Percentiles rank a stretch among this genome's conserved stretches.
Evolutionary conservation across 805 yeast genomes (phyloP).

Genomic region (Saturnispora kantuleensis): DNA sequence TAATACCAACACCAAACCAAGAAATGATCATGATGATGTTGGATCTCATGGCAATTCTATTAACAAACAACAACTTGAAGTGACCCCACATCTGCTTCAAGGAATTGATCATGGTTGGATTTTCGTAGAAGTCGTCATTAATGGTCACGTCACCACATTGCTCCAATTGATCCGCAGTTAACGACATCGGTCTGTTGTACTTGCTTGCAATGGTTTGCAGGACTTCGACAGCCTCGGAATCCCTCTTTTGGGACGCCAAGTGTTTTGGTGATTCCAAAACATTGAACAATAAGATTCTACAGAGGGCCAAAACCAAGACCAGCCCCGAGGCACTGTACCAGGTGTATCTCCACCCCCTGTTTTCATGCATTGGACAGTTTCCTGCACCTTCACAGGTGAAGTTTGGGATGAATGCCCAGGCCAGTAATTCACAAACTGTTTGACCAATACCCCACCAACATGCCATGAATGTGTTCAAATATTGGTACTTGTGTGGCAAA

Average conservation of each 20-base stretch:
- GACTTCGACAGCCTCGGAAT: slow-evolving; percentile 37
- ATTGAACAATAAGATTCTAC: slow-evolving; percentile 35
- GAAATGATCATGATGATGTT: slow-evolving; percentile 38
- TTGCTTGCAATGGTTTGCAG: slow-evolving; percentile 37
- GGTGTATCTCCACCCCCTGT: slow-evolving; percentile 56
- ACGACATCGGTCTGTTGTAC: slow-evolving; percentile 30
- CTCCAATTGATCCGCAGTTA: slow-evolving; percentile 38
- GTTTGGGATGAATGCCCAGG: slow-evolving; percentile 48
- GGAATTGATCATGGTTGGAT: slow-evolving; percentile 11
- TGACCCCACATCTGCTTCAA: slow-evolving; percentile 27
- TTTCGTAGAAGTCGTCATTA: slow-evolving; percentile 17
- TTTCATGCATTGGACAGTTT: slow-evolving; percentile 35
- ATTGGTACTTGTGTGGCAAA: slow-evolving; percentile 41
- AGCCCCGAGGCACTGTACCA: slow-evolving; percentile 46
- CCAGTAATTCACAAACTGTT: slow-evolving; percentile 38
- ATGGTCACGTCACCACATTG: slow-evolving; percentile 32
- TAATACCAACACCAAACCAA: slow-evolving; percentile 50
- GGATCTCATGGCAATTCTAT: slow-evolving; percentile 33
- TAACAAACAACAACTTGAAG: slow-evolving; percentile 37
- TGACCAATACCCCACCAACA: slow-evolving; percentile 60
- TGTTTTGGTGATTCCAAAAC: slow-evolving; percentile 50
- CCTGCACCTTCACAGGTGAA: slow-evolving; percentile 35
- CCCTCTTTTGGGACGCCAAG: slow-evolving; percentile 38
- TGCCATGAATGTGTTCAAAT: slow-evolving; percentile 43
- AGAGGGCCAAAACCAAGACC: slow-evolving; percentile 37